Evolutionary conservation across 169 alveolate species (phyloP).

Genomic region (Theileria equi): DNA sequence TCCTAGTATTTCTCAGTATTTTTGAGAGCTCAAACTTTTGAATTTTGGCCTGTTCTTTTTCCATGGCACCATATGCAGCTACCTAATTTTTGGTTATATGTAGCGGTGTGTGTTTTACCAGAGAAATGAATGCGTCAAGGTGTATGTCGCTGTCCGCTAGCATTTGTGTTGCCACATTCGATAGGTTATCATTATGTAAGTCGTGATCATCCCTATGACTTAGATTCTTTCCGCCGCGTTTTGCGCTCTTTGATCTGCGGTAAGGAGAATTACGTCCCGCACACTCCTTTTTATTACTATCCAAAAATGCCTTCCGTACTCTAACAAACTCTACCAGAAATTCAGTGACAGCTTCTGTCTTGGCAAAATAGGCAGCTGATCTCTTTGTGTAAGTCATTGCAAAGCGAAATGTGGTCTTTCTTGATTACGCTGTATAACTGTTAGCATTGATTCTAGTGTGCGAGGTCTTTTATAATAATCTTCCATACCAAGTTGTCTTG

Average conservation of each 20-base stretch:
- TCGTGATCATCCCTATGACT: conserved; percentile 6
- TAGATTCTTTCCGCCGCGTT: not conserved
- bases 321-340: conserved; percentile 40
- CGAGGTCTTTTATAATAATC: too few relatives aligned
- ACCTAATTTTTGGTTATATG: not conserved
- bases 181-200: conserved; percentile 14
- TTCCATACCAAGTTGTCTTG: too few relatives aligned
- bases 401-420: not conserved
- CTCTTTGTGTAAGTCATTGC: conserved; percentile 17
- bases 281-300: not conserved
- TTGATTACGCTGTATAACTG: not conserved
- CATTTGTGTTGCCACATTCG: conserved; percentile 42
- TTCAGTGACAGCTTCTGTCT: conserved; percentile 53
- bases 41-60: not conserved
- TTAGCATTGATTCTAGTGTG: too few relatives aligned
- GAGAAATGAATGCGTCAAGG: conserved; percentile 55
- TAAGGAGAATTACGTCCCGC: conserved; percentile 3
- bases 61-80: conserved; percentile 22
- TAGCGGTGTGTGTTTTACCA: not conserved
- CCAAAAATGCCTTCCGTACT: conserved; percentile 13
- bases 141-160: conserved; percentile 22
- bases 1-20: conserved; percentile 25
- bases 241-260: conserved; percentile 21
- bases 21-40: conserved; percentile 31
- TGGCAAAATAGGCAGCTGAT: conserved; percentile 49